Evolutionary conservation across 352 stramenopile genomes (phyloP), one percentile per base, ranked within the genome.

Genomic region (Globisporangium uncinulatum): DNA sequence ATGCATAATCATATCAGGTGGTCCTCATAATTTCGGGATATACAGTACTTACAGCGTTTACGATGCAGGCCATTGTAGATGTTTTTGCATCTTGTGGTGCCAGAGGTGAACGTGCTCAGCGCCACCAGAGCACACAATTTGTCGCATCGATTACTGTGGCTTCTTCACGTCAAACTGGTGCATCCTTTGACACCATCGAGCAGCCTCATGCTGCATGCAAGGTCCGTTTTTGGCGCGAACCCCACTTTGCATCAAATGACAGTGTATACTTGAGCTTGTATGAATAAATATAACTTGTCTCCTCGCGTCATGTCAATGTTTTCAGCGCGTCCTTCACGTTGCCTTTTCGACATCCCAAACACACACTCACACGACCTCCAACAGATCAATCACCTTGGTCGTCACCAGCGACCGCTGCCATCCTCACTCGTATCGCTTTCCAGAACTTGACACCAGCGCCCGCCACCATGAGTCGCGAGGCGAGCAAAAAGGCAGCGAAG

Each of bases 401-500:
- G 14, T 6, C 39, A 29, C 24, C 24, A 29, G 24, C 24, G 24
- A 29, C 24, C 4, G 10, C 39, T 7, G 39, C 39, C 41, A 21
- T 7, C n/a, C 14, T 11, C 41, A 8, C 9, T 4, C 41, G 34
- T 13, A 13, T 39, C 34, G 34, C 34, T 2, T 2, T 39, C 24
- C 24, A 29, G 24, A 29, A 37, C 21, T 14, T 31, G 4, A 8
- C 31, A 54, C 14, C 36, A 57, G 11, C 6, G 53, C 14, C 32
- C 8, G 43, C 10, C 17, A 75, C 13, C 17, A 77, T 72, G 66
- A 80, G 69, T 51, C 65, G 71, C 24, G 69, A 74, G 48, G 69
- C 62, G 50, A 77, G 68, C 55, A 81, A 82, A 68, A 76, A 83
- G 42, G 82, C 80, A 19, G 84, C 84, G 36, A 90, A 87, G 63